Evolutionary conservation across 2,329 filamentous ascomycete species (phyloP).

Genomic region (Colletotrichum kahawae): DNA sequence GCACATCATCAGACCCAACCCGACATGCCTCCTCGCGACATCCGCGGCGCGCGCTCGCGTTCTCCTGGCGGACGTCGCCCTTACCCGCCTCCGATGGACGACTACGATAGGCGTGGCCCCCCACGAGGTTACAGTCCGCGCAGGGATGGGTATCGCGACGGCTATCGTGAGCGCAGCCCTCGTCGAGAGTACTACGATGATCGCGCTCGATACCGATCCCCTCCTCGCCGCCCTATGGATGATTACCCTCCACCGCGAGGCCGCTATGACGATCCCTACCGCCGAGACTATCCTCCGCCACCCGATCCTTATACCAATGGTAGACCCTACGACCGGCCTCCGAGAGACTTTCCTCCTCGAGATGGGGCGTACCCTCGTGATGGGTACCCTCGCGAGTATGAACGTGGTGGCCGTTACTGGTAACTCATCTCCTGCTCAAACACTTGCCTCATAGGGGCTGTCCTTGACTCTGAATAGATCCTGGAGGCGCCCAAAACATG

Average conservation of each 20-base stretch:
- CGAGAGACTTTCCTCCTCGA: conserved; percentile 54
- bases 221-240: conserved; percentile 77
- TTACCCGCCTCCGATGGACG: conserved; percentile 72
- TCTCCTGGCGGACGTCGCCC: conserved; percentile 72
- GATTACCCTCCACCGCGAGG: conserved; percentile 74
- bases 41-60: conserved; percentile 76
- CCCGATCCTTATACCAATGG: conserved; percentile 67
- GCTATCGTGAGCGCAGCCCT: conserved; percentile 88
- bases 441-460: conserved; percentile 16
- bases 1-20: conserved; percentile 69
- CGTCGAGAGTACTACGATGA: conserved; percentile 90
- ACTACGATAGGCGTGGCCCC: conserved; percentile 84
- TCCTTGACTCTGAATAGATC: conserved; percentile 24
- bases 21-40: conserved; percentile 72
- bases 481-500: neutral
- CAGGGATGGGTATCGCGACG: conserved; percentile 66
- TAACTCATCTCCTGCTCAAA: conserved; percentile 36
- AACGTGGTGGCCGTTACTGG: conserved; percentile 56
- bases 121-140: conserved; percentile 85
- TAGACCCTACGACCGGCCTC: conserved; percentile 59
- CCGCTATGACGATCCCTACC: conserved; percentile 80
- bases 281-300: conserved; percentile 69
- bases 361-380: conserved; percentile 54
- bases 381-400: conserved; percentile 53
- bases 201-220: conserved; percentile 79